phyloP scores from a whole-genome alignment of 306 rosid genomes.

The Dryas alaskensis region DNA sequence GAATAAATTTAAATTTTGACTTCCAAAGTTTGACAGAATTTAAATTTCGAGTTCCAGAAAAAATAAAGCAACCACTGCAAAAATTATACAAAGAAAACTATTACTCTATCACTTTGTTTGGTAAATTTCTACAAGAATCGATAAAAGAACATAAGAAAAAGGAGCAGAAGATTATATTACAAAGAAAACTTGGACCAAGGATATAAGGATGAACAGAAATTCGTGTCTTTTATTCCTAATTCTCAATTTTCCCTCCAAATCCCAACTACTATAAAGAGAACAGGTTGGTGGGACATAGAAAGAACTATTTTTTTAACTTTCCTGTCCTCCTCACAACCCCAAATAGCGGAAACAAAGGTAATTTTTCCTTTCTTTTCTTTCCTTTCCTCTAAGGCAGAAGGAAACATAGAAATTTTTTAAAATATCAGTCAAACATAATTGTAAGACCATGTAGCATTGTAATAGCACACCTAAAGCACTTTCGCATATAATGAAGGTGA shows the following conservation, averaged over 20 bases:
- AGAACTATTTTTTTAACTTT: background rate
- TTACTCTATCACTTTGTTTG: background rate
- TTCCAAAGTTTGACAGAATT: background rate
- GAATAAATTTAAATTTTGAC: background rate
- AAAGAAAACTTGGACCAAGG: background rate
- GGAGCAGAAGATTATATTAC: background rate
- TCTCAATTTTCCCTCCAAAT: background rate
- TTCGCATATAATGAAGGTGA: background rate
- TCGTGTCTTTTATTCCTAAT: background rate
- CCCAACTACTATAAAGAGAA: conserved; percentile 1
- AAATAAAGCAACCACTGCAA: background rate
- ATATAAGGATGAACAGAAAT: background rate
- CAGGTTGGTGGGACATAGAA: background rate
- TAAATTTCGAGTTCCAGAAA: background rate
- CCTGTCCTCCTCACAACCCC: background rate
- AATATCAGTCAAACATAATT: background rate
- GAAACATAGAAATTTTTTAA: background rate
- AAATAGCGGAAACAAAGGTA: background rate
- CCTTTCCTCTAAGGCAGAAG: background rate
- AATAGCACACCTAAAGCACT: conserved; percentile 8
- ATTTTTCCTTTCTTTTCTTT: background rate
- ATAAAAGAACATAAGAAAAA: background rate
- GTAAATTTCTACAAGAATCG: background rate
- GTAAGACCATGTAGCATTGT: background rate
- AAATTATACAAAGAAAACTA: background rate